These are phyloP conservation scores for Ceratocystis huliohia DNA, from an alignment of 2,329 filamentous ascomycete species.

Conservation along the genomic window DNA sequence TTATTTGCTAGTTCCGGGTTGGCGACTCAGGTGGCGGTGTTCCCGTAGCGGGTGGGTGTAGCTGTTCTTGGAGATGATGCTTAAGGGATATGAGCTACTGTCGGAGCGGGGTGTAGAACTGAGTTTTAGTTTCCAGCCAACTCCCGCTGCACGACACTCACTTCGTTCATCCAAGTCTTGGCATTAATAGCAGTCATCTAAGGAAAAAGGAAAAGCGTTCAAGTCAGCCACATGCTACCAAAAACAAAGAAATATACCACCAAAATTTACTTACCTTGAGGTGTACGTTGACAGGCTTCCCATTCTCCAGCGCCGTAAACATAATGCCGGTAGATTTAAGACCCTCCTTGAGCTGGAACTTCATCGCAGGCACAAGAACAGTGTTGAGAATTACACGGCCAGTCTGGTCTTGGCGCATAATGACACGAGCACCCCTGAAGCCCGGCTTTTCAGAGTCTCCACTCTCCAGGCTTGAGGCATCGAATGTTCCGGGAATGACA, in stretches of 20 bases:
- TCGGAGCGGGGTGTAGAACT: background rate
- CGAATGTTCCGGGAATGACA: conserved; percentile 42
- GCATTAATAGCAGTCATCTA: conserved; percentile 44
- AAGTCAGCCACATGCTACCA: background rate
- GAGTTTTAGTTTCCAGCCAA: conserved; percentile 31
- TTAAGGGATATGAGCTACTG: background rate
- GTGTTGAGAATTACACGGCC: conserved; percentile 80
- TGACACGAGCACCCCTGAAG: conserved; percentile 52
- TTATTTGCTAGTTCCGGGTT: too few relatives aligned
- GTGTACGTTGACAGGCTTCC: conserved; percentile 45
- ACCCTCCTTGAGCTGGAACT: conserved; percentile 63
- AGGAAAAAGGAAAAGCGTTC: conserved; percentile 5
- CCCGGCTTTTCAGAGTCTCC: conserved; percentile 21
- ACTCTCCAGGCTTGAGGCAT: conserved; percentile 36
- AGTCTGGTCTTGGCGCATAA: conserved; percentile 86
- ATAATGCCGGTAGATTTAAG: conserved; percentile 58
- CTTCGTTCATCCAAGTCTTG: conserved; percentile 39
- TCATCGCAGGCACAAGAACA: conserved; percentile 63
- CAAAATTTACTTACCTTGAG: conserved; percentile 39
- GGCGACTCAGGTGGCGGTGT: too few relatives aligned
- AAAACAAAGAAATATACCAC: background rate
- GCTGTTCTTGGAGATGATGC: background rate
- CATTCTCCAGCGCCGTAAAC: conserved; percentile 50
- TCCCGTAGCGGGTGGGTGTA: background rate
- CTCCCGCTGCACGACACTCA: conserved; percentile 39